Conservation (phyloP, 495 filamentous ascomycete species). For the Neurospora sp. region DNA sequence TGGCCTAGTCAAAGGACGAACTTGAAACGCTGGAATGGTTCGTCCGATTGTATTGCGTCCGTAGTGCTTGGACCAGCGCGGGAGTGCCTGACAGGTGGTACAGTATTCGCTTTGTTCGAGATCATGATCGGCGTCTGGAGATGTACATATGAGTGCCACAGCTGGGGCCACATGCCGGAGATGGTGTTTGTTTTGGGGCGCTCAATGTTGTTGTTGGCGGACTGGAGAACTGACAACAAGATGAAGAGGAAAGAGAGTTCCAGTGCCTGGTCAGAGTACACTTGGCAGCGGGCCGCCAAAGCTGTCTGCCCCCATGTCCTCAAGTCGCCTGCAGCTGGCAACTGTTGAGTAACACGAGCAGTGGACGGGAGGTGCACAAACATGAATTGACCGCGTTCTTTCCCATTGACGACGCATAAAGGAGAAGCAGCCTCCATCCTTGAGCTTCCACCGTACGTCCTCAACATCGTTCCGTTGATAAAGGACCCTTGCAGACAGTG, state of each 20-base stretch:
- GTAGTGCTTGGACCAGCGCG: background rate
- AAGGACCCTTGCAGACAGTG: background rate
- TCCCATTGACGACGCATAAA: background rate
- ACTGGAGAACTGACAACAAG: background rate
- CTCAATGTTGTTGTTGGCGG: background rate
- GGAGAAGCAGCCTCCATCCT: background rate
- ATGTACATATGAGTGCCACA: background rate
- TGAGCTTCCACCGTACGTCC: background rate
- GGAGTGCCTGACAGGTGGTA: background rate
- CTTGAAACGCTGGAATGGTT: background rate
- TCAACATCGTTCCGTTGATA: background rate
- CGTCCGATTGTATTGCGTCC: background rate
- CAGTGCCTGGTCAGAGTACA: background rate
- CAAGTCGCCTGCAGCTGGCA: background rate
- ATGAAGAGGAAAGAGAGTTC: background rate
- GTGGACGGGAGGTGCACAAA: background rate
- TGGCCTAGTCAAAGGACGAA: background rate
- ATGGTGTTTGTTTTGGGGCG: background rate
- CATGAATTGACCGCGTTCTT: background rate
- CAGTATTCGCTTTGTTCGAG: background rate
- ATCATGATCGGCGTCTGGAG: background rate
- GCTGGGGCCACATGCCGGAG: background rate
- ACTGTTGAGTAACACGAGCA: background rate
- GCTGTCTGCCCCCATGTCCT: background rate
- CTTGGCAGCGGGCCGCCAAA: background rate